Evolutionary conservation across 2,329 filamentous ascomycete species (phyloP).

Genomic region (Diaporthe longicolla): DNA sequence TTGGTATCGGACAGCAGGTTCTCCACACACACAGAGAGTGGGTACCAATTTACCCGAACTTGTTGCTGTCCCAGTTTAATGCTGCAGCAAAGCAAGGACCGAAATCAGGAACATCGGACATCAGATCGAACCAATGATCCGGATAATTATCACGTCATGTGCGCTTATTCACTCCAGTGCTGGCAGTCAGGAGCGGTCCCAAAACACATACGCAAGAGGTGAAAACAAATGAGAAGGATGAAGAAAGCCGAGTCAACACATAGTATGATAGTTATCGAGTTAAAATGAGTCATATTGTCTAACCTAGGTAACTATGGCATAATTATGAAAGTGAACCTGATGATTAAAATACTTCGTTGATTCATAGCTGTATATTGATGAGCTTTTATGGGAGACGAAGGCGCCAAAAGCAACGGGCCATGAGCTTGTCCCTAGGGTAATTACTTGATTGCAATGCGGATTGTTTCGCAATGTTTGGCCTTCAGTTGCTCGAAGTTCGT

Average conservation of each 20-base stretch:
- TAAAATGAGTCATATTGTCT: too few species aligned
- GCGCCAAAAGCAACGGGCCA: neutral
- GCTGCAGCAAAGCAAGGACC: neutral
- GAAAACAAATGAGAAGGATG: too few species aligned
- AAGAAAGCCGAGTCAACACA: too few species aligned
- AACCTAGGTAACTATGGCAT: too few species aligned
- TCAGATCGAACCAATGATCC: neutral
- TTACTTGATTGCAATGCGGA: conserved; percentile 10
- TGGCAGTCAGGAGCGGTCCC: too few species aligned
- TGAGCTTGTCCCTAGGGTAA: neutral
- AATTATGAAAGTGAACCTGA: too few species aligned
- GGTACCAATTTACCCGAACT: neutral
- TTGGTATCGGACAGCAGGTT: neutral
- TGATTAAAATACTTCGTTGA: neutral
- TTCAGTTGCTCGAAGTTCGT: neutral
- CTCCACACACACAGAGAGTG: neutral
- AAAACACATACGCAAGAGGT: too few species aligned
- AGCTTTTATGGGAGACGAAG: too few species aligned
- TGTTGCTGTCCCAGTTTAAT: neutral
- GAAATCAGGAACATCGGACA: neutral
- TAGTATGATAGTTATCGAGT: too few species aligned
- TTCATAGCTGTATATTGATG: neutral
- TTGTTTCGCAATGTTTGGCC: neutral
- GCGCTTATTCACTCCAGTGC: neutral
- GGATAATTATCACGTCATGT: neutral